These are phyloP conservation scores for Beauveria sp. DNA, from an alignment of 2,329 filamentous ascomycete genomes.

Conservation along the genomic window DNA sequence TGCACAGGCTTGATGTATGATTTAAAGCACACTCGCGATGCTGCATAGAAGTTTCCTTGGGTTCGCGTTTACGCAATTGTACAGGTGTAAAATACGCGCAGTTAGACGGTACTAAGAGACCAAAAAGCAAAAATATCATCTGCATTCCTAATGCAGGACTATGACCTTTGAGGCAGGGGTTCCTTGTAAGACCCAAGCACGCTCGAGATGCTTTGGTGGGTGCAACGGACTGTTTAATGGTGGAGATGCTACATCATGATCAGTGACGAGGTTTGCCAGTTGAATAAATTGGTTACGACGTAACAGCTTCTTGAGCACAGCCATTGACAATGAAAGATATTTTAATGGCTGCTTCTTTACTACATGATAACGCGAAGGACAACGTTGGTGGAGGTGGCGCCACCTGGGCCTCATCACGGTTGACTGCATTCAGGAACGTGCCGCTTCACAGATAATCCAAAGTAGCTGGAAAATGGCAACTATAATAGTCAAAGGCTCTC, in stretches of 20 bases:
- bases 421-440: background rate
- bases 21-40: constrained; percentile 33
- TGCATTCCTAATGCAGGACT: background rate
- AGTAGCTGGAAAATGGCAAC: background rate
- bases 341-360: background rate
- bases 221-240: background rate
- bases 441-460: background rate
- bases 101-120: constrained; percentile 33
- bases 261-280: background rate
- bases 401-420: background rate
- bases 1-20: constrained; percentile 28
- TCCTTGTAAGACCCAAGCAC: no score
- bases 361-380: background rate
- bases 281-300: background rate
- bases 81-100: constrained; percentile 48
- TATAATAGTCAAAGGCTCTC: background rate
- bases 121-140: constrained; percentile 12
- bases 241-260: background rate
- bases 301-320: background rate
- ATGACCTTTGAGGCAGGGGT: background rate
- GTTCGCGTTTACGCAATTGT: constrained; percentile 37
- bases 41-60: constrained; percentile 44
- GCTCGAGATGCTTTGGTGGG: background rate
- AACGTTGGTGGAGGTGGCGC: background rate
- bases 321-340: background rate